Evolutionary conservation across 2,329 filamentous ascomycete genomes (phyloP), one percentile per base, ranked within the genome.

Genomic region (Clonostachys solani): DNA sequence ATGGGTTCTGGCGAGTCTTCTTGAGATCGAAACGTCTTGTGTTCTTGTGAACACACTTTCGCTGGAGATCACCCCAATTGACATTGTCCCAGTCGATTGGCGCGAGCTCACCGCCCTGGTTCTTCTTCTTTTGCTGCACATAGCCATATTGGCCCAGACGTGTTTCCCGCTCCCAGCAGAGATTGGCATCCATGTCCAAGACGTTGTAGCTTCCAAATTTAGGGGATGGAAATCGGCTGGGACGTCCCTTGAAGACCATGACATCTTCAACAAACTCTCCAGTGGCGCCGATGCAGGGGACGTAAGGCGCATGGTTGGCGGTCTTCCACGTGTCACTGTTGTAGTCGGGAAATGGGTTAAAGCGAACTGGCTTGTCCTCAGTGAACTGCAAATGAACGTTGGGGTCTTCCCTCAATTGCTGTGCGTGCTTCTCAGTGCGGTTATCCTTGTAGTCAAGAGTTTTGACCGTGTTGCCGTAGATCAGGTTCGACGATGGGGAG

Each of bases 291-390:
- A 79, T 68, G 61, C 88, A 92, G 3, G 83, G 65, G 6, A 81
- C 73, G 56, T 85, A 81, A 46, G 75, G 62, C 15, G 83, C 85
- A 43, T 76, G 72, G 52, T 77, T 77, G 33, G 67, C 62, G 43
- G 68, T 65, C 55, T 72, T 77, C 84, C 84, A 91, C 13, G 71
- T 64, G 5, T 71, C 66, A 44, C 74, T 77, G 57, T 87, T 86
- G 66, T 90, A 89, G 15, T 79, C 69, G 1, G 87, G 86, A 52
- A 90, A 91, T 0, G 87, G 87, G 49, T 84, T 75, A 64, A 88
- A 89, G 17, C 77, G 70, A 47, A 79, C 70, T 1, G 81, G 77
- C 44, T 71, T 65, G 40, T 75, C 67, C 12, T 65, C 59, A 46
- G 59, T 73, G 55, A 74, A 78, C 35, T 63, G 63, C 29, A 62